phyloP scores from a whole-genome alignment of 495 filamentous ascomycete species.

The Hypoxylon crocopeplum region DNA sequence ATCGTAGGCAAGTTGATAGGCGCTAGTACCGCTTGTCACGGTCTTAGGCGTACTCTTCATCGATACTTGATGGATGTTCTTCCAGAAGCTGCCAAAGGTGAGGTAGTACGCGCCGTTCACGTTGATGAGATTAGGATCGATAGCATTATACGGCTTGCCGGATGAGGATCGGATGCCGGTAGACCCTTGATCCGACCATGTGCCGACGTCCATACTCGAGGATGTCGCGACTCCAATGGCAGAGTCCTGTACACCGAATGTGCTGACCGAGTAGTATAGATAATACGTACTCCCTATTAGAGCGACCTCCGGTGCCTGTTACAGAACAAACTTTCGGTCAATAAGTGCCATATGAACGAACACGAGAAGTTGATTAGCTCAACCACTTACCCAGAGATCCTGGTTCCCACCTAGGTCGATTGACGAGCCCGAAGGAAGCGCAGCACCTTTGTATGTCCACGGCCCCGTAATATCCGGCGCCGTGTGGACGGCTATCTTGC shows the following conservation, averaged over 20 bases:
- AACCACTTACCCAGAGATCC: conserved; percentile 65
- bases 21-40: conserved; percentile 35
- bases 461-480: conserved; percentile 65
- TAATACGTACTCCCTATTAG: conserved; percentile 65
- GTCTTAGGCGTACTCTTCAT: conserved; percentile 52
- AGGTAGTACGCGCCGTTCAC: conserved; percentile 57
- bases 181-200: conserved; percentile 64
- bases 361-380: conserved; percentile 3
- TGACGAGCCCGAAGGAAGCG: conserved; percentile 61
- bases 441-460: conserved; percentile 66
- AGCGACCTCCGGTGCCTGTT: conserved; percentile 70
- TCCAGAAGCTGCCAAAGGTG: conserved; percentile 75
- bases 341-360: too few relatives aligned
- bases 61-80: conserved; percentile 67
- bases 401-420: conserved; percentile 62
- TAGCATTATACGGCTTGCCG: conserved; percentile 67
- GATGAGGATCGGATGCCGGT: conserved; percentile 57
- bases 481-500: conserved; percentile 64
- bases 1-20: conserved; percentile 64
- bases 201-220: conserved; percentile 62
- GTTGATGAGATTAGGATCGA: conserved; percentile 68
- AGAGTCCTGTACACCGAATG: conserved; percentile 67
- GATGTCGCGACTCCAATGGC: conserved; percentile 75
- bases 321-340: not conserved
- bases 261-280: conserved; percentile 73